A percentile compares a stretch with the other conserved stretches of the same genome.
Conservation (phyloP, 768 basidiomycete genomes). For the Amanita thiersii region DNA sequence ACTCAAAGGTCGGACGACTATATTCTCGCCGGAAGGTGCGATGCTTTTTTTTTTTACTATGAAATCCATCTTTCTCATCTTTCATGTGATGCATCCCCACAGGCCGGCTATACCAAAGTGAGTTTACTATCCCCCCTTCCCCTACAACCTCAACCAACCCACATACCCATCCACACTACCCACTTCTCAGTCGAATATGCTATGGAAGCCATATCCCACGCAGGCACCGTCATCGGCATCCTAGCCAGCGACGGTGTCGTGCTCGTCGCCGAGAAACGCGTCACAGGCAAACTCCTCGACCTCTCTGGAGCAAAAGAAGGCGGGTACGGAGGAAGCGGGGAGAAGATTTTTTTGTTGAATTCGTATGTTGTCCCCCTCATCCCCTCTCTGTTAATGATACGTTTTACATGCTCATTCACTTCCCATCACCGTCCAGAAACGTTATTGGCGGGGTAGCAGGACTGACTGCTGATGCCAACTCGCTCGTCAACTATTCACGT, state of each 20-base stretch:
- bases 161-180: slow-evolving; percentile 8
- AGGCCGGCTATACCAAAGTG: slow-evolving; percentile 97
- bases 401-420: not conserved
- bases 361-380: slow-evolving; percentile 40
- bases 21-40: slow-evolving; percentile 96
- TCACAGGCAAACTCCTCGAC: slow-evolving; percentile 95
- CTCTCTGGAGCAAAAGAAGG: slow-evolving; percentile 79
- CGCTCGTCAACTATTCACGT: slow-evolving; percentile 90
- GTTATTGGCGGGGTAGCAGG: slow-evolving; percentile 94
- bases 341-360: slow-evolving; percentile 97
- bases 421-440: slow-evolving; percentile 49
- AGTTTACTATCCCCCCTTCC: slow-evolving; percentile 20
- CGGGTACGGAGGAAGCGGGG: slow-evolving; percentile 91
- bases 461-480: slow-evolving; percentile 95
- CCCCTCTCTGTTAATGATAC: slow-evolving; percentile 4
- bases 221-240: slow-evolving; percentile 89
- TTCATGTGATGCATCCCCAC: slow-evolving; percentile 10
- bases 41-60: slow-evolving; percentile 4
- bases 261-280: slow-evolving; percentile 93
- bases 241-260: slow-evolving; percentile 88
- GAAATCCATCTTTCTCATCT: slow-evolving; percentile 9
- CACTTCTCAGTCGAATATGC: slow-evolving; percentile 85
- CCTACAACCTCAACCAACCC: not conserved
- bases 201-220: slow-evolving; percentile 98
- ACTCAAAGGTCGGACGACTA: slow-evolving; percentile 85